Evolutionary conservation across 257 asterid species (phyloP).

Genomic region (Vinca minor): DNA sequence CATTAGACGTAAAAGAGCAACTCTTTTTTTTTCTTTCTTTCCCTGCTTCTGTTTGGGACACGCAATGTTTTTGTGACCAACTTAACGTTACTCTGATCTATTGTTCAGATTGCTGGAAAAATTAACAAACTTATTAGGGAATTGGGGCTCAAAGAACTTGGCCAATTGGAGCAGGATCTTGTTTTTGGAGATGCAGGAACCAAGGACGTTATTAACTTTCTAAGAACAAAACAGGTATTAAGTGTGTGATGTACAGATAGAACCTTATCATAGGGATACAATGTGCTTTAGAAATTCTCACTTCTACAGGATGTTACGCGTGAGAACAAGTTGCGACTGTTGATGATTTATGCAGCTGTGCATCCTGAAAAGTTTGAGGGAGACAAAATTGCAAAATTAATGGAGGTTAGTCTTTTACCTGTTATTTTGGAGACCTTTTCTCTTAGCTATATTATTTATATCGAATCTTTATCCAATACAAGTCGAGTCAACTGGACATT

Average conservation of each 20-base stretch:
- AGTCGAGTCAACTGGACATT: not conserved
- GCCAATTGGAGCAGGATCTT: slow-evolving; percentile 93
- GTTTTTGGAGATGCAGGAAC: slow-evolving; percentile 99
- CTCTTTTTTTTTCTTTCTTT: not conserved
- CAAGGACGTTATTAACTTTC: slow-evolving; percentile 78
- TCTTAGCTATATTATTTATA: not conserved
- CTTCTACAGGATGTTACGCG: slow-evolving; percentile 71
- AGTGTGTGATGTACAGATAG: slow-evolving; percentile 6
- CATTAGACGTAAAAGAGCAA: not conserved
- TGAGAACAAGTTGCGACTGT: slow-evolving; percentile 79
- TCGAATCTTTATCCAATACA: not conserved
- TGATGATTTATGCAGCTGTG: slow-evolving; percentile 94
- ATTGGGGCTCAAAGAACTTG: slow-evolving; percentile 78
- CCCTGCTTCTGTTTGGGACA: too few relatives aligned
- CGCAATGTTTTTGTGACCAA: too few relatives aligned
- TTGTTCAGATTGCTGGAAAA: slow-evolving; percentile 77
- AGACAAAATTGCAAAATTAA: slow-evolving; percentile 68
- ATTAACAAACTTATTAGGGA: slow-evolving; percentile 75
- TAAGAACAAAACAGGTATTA: slow-evolving; percentile 62
- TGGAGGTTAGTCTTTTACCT: slow-evolving; percentile 54
- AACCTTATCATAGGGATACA: not conserved
- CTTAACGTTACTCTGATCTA: not conserved
- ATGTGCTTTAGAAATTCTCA: slow-evolving; percentile 3
- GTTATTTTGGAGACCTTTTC: not conserved
- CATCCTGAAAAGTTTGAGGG: slow-evolving; percentile 94